Evolutionary conservation across 2,329 filamentous ascomycete species (phyloP).

Genomic region (Colletotrichum sp.): DNA sequence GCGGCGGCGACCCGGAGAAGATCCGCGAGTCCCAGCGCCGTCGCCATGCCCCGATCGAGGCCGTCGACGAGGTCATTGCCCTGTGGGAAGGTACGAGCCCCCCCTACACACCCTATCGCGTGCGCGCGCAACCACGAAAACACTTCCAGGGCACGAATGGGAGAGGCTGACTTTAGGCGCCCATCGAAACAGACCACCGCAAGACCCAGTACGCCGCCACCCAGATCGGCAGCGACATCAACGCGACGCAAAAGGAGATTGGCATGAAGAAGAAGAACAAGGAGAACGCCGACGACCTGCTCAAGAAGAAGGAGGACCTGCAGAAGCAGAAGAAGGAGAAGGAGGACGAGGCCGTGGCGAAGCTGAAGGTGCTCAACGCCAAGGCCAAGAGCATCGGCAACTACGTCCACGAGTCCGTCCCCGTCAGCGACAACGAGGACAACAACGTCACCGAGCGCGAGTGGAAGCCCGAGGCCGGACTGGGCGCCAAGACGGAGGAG

Average conservation of each 20-base stretch:
- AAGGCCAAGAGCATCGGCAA: constrained; percentile 90
- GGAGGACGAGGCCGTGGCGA: constrained; percentile 75
- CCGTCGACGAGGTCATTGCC: constrained; percentile 89
- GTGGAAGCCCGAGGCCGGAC: constrained; percentile 80
- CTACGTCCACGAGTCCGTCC: constrained; percentile 88
- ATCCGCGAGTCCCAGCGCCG: constrained; percentile 91
- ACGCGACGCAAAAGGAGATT: constrained; percentile 88
- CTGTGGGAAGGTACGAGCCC: constrained; percentile 56
- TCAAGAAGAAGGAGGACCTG: constrained; percentile 78
- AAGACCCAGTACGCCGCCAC: constrained; percentile 77
- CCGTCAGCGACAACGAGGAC: constrained; percentile 82
- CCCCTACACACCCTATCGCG: constrained; percentile 48
- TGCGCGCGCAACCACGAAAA: neutral
- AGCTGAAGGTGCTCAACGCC: constrained; percentile 64
- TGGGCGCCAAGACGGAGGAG: constrained; percentile 70
- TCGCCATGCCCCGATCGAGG: constrained; percentile 79
- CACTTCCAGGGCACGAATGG: neutral
- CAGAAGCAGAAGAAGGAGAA: constrained; percentile 84
- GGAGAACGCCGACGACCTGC: constrained; percentile 81
- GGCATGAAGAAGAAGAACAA: constrained; percentile 93
- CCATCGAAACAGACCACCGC: constrained; percentile 1
- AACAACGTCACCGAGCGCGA: constrained; percentile 79
- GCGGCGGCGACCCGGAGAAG: constrained; percentile 88
- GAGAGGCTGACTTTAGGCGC: neutral
- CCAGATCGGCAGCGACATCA: constrained; percentile 84